Conservation (phyloP, 257 asterid genomes). For the Ilex asprella region DNA sequence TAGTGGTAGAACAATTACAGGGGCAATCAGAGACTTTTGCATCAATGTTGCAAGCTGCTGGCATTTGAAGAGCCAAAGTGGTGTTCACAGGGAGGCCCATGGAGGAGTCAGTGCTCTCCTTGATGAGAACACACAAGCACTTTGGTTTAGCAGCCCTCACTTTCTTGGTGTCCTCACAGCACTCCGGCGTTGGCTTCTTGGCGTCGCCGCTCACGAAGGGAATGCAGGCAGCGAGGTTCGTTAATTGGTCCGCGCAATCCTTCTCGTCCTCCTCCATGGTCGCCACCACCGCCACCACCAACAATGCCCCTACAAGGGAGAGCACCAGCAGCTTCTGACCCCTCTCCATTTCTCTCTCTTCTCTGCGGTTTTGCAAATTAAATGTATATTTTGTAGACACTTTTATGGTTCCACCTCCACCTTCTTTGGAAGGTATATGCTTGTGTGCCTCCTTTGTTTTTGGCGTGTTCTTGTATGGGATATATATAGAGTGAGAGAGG, state of each 20-base stretch:
- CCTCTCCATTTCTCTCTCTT: constrained; percentile 3
- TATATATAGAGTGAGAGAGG: too few relatives aligned
- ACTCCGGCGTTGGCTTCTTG: constrained; percentile 43
- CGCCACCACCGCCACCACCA: constrained; percentile 9
- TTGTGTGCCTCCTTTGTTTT: too few relatives aligned
- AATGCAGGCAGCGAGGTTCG: constrained; percentile 47
- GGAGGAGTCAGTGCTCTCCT: constrained; percentile 59
- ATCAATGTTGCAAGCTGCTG: constrained; percentile 44
- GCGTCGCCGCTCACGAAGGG: constrained; percentile 62
- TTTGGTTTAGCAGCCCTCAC: constrained; percentile 45
- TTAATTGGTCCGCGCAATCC: constrained; percentile 52
- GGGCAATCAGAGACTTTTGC: constrained; percentile 69
- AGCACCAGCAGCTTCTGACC: constrained; percentile 1
- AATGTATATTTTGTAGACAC: too few relatives aligned
- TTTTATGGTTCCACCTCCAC: too few relatives aligned
- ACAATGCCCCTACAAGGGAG: constrained; percentile 16
- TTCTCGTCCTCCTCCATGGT: constrained; percentile 50
- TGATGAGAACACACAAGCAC: constrained; percentile 60
- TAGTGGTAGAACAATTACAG: constrained; percentile 14
- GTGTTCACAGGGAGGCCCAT: constrained; percentile 60
- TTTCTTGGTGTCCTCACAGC: constrained; percentile 46
- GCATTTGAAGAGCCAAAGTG: constrained; percentile 64
- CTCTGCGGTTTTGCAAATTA: background rate
- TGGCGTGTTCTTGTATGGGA: too few relatives aligned
- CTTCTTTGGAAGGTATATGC: too few relatives aligned